phyloP scores from a whole-genome alignment of 495 filamentous ascomycete species.

The Hyphodiscus hymeniophilus region DNA sequence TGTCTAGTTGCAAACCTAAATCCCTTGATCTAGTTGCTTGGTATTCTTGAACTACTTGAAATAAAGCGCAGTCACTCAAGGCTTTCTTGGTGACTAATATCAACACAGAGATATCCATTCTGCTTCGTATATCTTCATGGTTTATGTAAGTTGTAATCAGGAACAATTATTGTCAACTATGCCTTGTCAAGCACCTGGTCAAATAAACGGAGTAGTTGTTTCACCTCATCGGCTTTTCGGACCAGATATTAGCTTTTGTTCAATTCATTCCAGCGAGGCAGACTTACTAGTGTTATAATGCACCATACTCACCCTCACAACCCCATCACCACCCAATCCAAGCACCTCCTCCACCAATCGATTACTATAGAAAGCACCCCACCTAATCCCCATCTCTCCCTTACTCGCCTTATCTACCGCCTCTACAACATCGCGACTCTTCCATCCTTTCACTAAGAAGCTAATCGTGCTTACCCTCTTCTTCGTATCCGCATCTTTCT shows the following conservation, averaged over 20 bases:
- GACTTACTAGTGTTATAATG: conserved; percentile 68
- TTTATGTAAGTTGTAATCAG: no score
- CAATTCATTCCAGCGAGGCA: no score
- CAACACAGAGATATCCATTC: no score
- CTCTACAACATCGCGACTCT: conserved; percentile 51
- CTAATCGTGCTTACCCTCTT: conserved; percentile 57
- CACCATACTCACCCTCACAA: conserved; percentile 61
- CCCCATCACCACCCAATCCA: conserved; percentile 47
- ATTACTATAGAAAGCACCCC: conserved; percentile 61
- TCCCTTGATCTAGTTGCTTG: no score
- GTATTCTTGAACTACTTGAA: no score
- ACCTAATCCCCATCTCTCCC: conserved; percentile 48
- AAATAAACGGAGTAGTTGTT: conserved; percentile 39
- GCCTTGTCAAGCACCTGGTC: conserved; percentile 31
- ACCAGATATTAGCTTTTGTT: no score
- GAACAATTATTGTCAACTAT: no score
- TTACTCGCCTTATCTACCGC: conserved; percentile 44
- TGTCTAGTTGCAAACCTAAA: no score
- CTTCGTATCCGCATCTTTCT: conserved; percentile 31
- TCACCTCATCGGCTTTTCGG: conserved; percentile 53
- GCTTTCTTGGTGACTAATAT: no score
- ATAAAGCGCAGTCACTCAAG: no score
- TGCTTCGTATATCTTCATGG: no score
- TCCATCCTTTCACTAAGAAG: conserved; percentile 51
- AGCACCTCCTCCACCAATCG: conserved; percentile 52